These are phyloP conservation scores for Rhizopus sp. DNA, from an alignment of 371 early-diverging fungal genomes.

Conservation along the genomic window DNA sequence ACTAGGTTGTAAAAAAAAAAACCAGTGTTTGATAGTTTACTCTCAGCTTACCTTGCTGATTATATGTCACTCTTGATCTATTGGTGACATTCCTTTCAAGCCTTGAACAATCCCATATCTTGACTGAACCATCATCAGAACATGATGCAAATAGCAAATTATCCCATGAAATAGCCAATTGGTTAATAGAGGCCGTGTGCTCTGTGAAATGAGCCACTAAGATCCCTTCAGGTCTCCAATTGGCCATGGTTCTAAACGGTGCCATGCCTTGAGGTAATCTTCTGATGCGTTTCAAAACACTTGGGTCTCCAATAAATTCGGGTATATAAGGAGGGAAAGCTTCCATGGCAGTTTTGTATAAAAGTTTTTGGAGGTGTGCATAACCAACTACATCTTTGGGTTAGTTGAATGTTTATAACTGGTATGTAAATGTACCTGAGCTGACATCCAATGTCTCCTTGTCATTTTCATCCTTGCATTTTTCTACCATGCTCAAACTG, in stretches of 20 bases:
- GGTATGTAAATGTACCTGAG: conserved; percentile 13
- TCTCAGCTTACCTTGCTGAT: conserved; percentile 59
- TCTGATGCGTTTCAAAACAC: conserved; percentile 41
- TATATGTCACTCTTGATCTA: conserved; percentile 76
- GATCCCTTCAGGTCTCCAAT: conserved; percentile 56
- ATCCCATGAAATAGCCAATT: conserved; percentile 75
- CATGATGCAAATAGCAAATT: conserved; percentile 82
- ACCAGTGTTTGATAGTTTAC: neutral
- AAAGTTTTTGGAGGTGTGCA: conserved; percentile 47
- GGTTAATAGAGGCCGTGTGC: conserved; percentile 80
- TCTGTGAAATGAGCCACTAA: conserved; percentile 84
- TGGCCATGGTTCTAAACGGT: conserved; percentile 29
- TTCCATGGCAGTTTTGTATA: conserved; percentile 45
- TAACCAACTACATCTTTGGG: conserved; percentile 28
- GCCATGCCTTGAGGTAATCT: conserved; percentile 40
- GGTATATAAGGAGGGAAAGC: conserved; percentile 54
- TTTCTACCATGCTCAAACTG: conserved; percentile 10
- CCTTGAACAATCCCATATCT: conserved; percentile 85
- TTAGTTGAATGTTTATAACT: neutral
- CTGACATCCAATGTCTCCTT: conserved; percentile 6
- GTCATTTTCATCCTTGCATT: conserved; percentile 2
- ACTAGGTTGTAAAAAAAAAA: neutral
- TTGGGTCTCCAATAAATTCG: conserved; percentile 49
- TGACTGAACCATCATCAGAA: conserved; percentile 85
- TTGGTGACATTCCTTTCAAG: conserved; percentile 85